Percentiles rank a stretch among this genome's conserved stretches.
Conservation (phyloP, 164 flowering plant species). For the Magnolia officinalis region DNA sequence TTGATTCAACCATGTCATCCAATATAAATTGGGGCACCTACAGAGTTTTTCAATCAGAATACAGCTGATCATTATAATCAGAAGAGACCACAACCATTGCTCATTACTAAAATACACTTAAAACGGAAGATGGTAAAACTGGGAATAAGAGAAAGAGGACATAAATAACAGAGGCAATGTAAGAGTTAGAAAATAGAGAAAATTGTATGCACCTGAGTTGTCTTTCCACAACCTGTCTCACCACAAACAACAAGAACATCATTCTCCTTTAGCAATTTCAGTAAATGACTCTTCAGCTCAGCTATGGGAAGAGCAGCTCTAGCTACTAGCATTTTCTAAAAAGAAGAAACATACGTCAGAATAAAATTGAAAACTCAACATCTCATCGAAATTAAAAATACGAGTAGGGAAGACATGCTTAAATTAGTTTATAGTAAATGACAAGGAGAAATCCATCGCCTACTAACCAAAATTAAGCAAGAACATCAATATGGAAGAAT, state of each 20-base stretch:
- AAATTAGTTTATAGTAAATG: neutral
- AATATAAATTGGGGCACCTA: slow-evolving; percentile 92
- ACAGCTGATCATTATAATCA: slow-evolving; percentile 3
- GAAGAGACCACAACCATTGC: neutral
- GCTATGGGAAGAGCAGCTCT: slow-evolving; percentile 83
- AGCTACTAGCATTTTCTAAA: slow-evolving; percentile 65
- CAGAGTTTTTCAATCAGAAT: slow-evolving; percentile 15
- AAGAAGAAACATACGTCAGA: neutral
- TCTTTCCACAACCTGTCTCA: slow-evolving; percentile 97
- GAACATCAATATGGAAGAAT: neutral
- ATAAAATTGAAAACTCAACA: neutral
- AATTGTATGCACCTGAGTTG: slow-evolving; percentile 67
- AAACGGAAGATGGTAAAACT: neutral
- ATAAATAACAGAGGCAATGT: neutral
- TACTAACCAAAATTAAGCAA: neutral
- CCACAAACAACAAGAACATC: slow-evolving; percentile 85
- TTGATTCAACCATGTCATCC: slow-evolving; percentile 88
- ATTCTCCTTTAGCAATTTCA: slow-evolving; percentile 55
- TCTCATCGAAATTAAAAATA: neutral
- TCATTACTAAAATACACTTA: neutral
- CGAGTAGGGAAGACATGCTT: neutral
- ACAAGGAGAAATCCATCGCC: neutral
- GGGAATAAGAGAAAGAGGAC: neutral
- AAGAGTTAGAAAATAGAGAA: neutral
- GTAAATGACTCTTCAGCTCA: slow-evolving; percentile 49